Evolutionary conservation across 108 stramenopile genomes (phyloP).

Genomic region (Parietichytrium sp.): DNA sequence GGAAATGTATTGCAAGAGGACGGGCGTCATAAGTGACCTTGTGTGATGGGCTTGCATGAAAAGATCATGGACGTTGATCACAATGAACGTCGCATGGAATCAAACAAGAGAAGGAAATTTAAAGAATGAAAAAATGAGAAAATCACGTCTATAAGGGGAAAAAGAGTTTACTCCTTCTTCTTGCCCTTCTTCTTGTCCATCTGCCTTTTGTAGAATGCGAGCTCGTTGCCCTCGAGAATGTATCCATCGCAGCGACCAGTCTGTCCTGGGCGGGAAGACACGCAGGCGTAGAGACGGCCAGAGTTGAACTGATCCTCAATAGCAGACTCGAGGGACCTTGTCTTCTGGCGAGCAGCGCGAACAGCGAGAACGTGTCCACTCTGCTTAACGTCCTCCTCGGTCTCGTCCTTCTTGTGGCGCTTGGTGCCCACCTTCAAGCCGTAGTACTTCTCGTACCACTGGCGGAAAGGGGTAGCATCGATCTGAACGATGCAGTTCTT

Average conservation of each 20-base stretch:
- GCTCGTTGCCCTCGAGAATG: constrained; percentile 97
- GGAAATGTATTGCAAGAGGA: no score
- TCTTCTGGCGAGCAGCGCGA: constrained; percentile 79
- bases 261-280: constrained; percentile 97
- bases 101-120: no score
- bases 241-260: constrained; percentile 95
- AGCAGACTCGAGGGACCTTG: constrained; percentile 75
- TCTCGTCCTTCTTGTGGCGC: constrained; percentile 72
- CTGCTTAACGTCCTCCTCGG: constrained; percentile 61
- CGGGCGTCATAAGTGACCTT: no score
- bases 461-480: constrained; percentile 96
- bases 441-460: constrained; percentile 97
- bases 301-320: constrained; percentile 92
- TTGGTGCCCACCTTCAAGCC: constrained; percentile 88
- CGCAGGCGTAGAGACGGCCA: constrained; percentile 92
- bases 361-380: constrained; percentile 73
- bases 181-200: constrained; percentile 68
- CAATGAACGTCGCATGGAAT: no score
- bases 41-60: no score
- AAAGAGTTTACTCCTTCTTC: constrained; percentile 80
- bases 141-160: no score
- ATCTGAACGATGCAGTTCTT: constrained; percentile 96
- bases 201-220: constrained; percentile 94
- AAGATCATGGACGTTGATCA: no score
- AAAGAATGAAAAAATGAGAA: no score